Base-by-base conservation (phyloP, 2,329 filamentous ascomycete species). In the Xylariaceae sp. region DNA sequence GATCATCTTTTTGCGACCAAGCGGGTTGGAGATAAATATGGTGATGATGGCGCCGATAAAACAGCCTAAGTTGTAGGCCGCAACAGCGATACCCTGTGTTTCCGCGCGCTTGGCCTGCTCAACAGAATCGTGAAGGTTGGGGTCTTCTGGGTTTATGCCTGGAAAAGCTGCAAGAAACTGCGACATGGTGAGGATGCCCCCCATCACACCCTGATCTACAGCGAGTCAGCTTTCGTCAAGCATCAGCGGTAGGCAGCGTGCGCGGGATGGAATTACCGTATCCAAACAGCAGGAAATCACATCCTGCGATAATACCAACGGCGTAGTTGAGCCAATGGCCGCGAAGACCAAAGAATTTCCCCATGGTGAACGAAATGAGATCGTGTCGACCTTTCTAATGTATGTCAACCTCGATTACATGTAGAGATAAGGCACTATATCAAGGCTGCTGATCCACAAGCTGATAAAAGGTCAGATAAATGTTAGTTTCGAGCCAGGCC, bases 191-290 rank as follows among this genome's bases (percentile, higher is more conserved):
- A 93, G 76, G 61, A 93, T 85, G 54, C 87, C 87, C 44, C 87
- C 89, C 80, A 90, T 91, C 9, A 91, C 87, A 68, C 89, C 86
- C 73, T 89, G 87, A 71, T 91, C 89, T 87, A 81, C 10, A 79
- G 73, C 42, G 72, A 77, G 62, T 50, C 48, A 58, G 54, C 9
- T 26, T 50, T 46, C 29, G 19, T 45, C 10, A 21, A 44, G 23
- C 23, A 26, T 26, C 23, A 40, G n/a, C n/a, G n/a, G n/a, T n/a
- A n/a, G n/a, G n/a, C n/a, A n/a, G 10, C 7, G 26, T 44, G 26
- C 43, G 23, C 19, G 32, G 37, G 40, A 41, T 48, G 9, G 32
- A 47, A 72, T 48, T 71, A 83, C 81, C 81, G 52, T 82, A 83
- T 58, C 81, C 80, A 61, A 83, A 82, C 20, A 83, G 85, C 61